Percentiles rank a stretch among this genome's conserved stretches.
These are phyloP conservation scores for Aspergillus sp. DNA, from an alignment of 2,329 filamentous ascomycete species.

Conservation along the genomic window DNA sequence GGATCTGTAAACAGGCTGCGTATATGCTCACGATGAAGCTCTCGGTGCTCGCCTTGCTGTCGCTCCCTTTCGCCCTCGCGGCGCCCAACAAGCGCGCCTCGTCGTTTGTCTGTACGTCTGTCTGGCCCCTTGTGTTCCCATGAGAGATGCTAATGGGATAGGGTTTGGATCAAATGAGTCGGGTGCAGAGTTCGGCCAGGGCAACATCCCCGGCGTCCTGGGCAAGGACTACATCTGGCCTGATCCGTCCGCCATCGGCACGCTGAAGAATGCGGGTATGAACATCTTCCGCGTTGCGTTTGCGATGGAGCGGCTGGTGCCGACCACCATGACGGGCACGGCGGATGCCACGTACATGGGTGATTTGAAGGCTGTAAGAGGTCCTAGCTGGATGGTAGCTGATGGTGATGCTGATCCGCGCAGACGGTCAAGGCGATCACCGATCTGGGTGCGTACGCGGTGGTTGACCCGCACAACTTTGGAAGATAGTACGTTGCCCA, in stretches of 20 bases:
- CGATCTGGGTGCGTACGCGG: constrained; percentile 49
- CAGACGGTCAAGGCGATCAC: constrained; percentile 40
- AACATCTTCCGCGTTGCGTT: constrained; percentile 60
- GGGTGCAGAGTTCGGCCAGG: constrained; percentile 65
- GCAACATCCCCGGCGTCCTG: constrained; percentile 53
- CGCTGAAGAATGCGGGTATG: constrained; percentile 52
- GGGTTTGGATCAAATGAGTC: constrained; percentile 54
- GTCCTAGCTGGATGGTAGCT: background rate
- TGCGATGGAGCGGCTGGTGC: constrained; percentile 55
- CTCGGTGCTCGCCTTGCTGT: constrained; percentile 2
- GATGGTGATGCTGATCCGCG: background rate
- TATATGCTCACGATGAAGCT: constrained; percentile 10
- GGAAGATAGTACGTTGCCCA: constrained; percentile 37
- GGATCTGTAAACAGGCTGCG: too few relatives aligned
- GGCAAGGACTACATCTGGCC: constrained; percentile 65
- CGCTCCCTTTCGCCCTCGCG: constrained; percentile 8
- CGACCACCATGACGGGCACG: constrained; percentile 42
- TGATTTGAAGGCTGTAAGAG: constrained; percentile 32
- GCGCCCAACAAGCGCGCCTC: constrained; percentile 14
- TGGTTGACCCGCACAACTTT: constrained; percentile 63
- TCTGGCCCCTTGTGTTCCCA: too few relatives aligned
- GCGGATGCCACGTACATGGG: constrained; percentile 45
- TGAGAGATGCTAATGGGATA: constrained; percentile 7
- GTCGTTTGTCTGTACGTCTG: constrained; percentile 8
- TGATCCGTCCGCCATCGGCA: constrained; percentile 50